These are phyloP conservation scores for Pezicula carpinea DNA, from an alignment of 2,329 filamentous ascomycete species.

Conservation along the genomic window DNA sequence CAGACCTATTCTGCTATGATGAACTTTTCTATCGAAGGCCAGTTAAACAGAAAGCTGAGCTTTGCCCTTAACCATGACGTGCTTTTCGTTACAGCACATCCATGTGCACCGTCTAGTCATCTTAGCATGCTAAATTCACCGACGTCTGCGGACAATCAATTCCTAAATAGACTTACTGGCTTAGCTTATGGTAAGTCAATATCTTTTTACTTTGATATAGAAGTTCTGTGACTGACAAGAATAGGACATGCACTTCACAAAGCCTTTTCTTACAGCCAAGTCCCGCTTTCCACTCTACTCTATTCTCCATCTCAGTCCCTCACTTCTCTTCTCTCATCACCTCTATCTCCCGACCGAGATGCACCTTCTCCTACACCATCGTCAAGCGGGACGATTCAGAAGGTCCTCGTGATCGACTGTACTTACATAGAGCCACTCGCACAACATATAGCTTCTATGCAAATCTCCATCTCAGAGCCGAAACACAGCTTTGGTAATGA, in stretches of 20 bases:
- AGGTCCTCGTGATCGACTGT: conserved; percentile 59
- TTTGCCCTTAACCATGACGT: conserved; percentile 51
- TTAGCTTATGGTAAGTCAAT: background rate
- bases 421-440: conserved; percentile 25
- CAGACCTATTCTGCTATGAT: conserved; percentile 28
- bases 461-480: background rate
- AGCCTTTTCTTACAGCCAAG: conserved; percentile 53
- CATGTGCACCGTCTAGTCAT: conserved; percentile 53
- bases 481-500: conserved; percentile 43
- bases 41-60: conserved; percentile 20
- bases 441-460: conserved; percentile 4
- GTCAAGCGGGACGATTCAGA: conserved; percentile 29
- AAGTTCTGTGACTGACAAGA: conserved; percentile 3
- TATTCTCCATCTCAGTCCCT: conserved; percentile 14
- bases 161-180: conserved; percentile 31
- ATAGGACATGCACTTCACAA: conserved; percentile 60
- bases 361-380: conserved; percentile 13
- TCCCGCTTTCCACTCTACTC: conserved; percentile 55
- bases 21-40: conserved; percentile 20
- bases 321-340: conserved; percentile 22
- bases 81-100: conserved; percentile 62
- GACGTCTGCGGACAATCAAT: conserved; percentile 54
- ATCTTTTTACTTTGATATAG: background rate
- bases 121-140: conserved; percentile 56
- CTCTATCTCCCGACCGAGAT: conserved; percentile 11